These are phyloP conservation scores for Chlamydomonas sp. DNA, from an alignment of 139 green algal genomes.

Conservation along the genomic window DNA sequence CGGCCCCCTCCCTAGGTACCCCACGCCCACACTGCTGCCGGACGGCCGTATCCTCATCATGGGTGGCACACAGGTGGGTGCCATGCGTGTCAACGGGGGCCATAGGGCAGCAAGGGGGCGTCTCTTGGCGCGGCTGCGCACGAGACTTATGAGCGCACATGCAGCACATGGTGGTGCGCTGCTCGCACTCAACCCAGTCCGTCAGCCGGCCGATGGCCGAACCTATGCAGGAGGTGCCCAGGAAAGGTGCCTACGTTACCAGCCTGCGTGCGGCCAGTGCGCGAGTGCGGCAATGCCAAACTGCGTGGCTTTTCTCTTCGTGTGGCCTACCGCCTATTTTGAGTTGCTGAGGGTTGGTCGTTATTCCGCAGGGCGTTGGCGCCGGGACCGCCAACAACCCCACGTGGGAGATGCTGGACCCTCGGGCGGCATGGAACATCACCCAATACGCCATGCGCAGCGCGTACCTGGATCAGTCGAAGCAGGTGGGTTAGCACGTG, in stretches of 20 bases:
- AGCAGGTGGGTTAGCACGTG: constrained; percentile 9
- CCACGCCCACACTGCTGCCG: constrained; percentile 38
- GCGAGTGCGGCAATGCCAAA: no score
- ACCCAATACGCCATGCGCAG: neutral
- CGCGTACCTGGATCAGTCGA: constrained; percentile 2
- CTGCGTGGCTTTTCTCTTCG: no score
- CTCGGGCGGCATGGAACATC: neutral
- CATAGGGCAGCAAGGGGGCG: neutral
- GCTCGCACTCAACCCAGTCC: no score
- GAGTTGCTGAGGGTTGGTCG: neutral
- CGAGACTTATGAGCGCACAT: no score
- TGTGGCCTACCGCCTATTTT: no score
- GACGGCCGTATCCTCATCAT: constrained; percentile 41
- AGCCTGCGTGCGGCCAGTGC: no score
- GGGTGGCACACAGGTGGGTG: constrained; percentile 41
- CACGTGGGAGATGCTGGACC: constrained; percentile 41
- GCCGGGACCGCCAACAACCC: constrained; percentile 34
- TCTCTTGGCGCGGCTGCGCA: neutral
- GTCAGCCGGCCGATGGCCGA: no score
- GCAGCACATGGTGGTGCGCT: no score
- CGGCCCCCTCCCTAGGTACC: constrained; percentile 17
- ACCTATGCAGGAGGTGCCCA: no score
- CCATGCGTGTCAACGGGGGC: neutral
- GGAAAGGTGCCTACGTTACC: no score
- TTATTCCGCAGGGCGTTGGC: constrained; percentile 18